Evolutionary conservation across 768 basidiomycete species (phyloP).

Genomic region (Tubosaeta sp.): DNA sequence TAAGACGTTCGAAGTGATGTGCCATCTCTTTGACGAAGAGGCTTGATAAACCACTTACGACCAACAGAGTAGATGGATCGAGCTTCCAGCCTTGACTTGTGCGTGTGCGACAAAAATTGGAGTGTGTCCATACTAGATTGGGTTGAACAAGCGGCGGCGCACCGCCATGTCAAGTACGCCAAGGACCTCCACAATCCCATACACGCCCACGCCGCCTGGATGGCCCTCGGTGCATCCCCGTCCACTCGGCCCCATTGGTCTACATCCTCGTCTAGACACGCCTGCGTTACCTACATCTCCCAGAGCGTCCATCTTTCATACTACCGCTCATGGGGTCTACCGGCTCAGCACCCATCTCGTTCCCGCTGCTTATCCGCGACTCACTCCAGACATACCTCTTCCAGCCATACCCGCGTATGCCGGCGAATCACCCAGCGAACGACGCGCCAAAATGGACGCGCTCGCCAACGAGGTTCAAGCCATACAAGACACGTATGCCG

Average conservation of each 20-base stretch:
- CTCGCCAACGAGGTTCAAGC: slow-evolving; percentile 19
- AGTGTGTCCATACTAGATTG: too few species aligned
- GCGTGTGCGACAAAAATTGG: too few species aligned
- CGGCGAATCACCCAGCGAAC: slow-evolving; percentile 1
- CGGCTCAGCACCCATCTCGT: slow-evolving; percentile 28
- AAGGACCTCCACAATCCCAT: slow-evolving; percentile 16
- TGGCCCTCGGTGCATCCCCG: slow-evolving; percentile 23
- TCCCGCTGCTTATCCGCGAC: slow-evolving; percentile 28
- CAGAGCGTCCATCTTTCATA: slow-evolving; percentile 19
- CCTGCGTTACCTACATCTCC: slow-evolving; percentile 18
- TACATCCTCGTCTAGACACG: slow-evolving; percentile 10
- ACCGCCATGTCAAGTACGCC: not conserved
- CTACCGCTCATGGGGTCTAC: slow-evolving; percentile 15
- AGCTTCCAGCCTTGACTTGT: too few species aligned
- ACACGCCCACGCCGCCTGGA: slow-evolving; percentile 12
- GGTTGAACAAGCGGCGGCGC: too few species aligned
- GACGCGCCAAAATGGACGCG: slow-evolving; percentile 7
- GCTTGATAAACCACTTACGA: too few species aligned
- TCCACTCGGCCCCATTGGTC: slow-evolving; percentile 8
- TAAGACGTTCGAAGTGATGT: too few species aligned
- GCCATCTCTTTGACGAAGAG: too few species aligned
- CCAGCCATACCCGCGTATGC: slow-evolving; percentile 16
- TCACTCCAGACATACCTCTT: slow-evolving; percentile 22
- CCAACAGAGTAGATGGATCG: too few species aligned
- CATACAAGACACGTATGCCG: slow-evolving; percentile 8